A percentile compares a stretch with the other conserved stretches of the same genome.
Evolutionary conservation across 805 yeast species (phyloP).

Genomic region (Wickerhamiella parazyma): DNA sequence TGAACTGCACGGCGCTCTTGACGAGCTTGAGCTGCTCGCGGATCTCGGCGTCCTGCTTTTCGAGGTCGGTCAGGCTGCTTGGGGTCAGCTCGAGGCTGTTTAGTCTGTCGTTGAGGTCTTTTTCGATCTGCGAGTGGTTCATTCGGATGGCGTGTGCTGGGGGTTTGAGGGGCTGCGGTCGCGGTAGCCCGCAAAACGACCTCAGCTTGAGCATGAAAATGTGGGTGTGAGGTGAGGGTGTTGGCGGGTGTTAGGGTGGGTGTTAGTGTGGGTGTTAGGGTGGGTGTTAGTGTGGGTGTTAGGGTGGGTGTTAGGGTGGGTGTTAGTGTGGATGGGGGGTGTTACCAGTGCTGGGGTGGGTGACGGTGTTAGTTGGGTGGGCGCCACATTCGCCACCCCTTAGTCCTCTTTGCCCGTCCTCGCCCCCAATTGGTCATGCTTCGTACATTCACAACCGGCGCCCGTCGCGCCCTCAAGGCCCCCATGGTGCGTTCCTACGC

Average conservation of each 20-base stretch:
- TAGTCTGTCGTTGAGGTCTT: conserved; percentile 17
- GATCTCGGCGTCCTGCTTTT: conserved; percentile 59
- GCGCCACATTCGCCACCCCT: not conserved
- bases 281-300: too few relatives aligned
- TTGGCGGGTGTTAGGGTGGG: too few relatives aligned
- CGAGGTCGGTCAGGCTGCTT: conserved; percentile 48
- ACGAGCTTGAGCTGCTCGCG: conserved; percentile 61
- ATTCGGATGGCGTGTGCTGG: too few relatives aligned
- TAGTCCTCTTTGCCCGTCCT: not conserved
- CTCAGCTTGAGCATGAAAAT: too few relatives aligned
- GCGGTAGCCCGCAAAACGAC: too few relatives aligned
- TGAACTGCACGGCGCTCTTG: conserved; percentile 56
- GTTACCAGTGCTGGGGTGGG: too few relatives aligned
- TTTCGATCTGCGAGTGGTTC: not conserved
- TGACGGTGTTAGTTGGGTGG: too few relatives aligned
- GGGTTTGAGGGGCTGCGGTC: too few relatives aligned
- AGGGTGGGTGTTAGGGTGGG: too few relatives aligned
- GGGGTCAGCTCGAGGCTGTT: conserved; percentile 28
- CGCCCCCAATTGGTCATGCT: not conserved
- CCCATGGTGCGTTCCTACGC: conserved; percentile 30
- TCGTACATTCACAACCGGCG: conserved; percentile 1
- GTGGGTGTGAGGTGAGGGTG: too few relatives aligned
- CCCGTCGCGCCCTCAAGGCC: conserved; percentile 8
- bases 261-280: too few relatives aligned
- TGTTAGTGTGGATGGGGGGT: too few relatives aligned